Evolutionary conservation across 1,284 basidiomycete species (phyloP).

Genomic region (Puccinia hordei): DNA sequence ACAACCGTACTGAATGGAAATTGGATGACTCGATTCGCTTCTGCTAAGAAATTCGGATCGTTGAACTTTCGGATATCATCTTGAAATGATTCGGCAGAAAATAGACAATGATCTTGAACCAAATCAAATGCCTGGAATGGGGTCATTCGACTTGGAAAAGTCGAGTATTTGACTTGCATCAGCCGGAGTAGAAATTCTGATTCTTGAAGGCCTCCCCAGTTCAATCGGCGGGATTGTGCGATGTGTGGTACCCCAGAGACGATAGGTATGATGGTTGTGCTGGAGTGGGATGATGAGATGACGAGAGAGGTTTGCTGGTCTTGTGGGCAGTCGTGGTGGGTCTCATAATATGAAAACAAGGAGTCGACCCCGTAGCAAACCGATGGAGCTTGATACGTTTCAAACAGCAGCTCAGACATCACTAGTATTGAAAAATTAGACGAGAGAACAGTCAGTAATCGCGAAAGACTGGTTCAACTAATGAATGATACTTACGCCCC

Average conservation of each 20-base stretch:
- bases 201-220: conserved; percentile 88
- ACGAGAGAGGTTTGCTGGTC: conserved; percentile 71
- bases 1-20: conserved; percentile 75
- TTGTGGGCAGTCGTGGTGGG: conserved; percentile 67
- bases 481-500: conserved; percentile 66
- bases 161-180: conserved; percentile 92
- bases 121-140: conserved; percentile 64
- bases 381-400: conserved; percentile 83
- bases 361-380: conserved; percentile 88
- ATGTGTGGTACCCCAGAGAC: conserved; percentile 76
- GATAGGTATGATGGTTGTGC: conserved; percentile 83
- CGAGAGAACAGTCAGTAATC: conserved; percentile 10
- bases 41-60: conserved; percentile 69
- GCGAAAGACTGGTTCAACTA: neutral
- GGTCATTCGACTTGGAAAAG: conserved; percentile 69
- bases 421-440: conserved; percentile 63
- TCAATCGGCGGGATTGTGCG: conserved; percentile 76
- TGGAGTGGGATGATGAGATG: conserved; percentile 79
- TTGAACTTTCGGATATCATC: conserved; percentile 69
- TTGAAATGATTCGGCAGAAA: conserved; percentile 73
- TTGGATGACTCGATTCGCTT: conserved; percentile 74
- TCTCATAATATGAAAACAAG: conserved; percentile 79
- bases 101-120: conserved; percentile 79
- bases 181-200: conserved; percentile 88
- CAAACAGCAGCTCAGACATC: conserved; percentile 94